phyloP scores from a whole-genome alignment of 768 basidiomycete species.

The Trichaptum fuscoviolaceum region DNA sequence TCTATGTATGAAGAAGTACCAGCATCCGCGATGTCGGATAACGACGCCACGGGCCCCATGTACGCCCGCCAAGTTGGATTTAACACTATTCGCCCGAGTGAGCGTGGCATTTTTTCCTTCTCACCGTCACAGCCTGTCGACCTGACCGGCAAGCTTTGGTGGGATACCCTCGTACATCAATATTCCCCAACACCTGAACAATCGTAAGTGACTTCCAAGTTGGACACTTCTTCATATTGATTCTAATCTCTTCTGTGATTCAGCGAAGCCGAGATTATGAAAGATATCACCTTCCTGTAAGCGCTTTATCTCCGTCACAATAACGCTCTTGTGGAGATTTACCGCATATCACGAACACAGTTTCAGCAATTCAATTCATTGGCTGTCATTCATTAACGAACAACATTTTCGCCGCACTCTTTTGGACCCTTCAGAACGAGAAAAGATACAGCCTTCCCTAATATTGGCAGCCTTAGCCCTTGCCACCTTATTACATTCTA shows the following conservation, averaged over 20 bases:
- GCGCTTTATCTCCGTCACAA: constrained; percentile 16
- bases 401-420: constrained; percentile 49
- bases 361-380: constrained; percentile 57
- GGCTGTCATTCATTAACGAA: constrained; percentile 65
- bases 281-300: constrained; percentile 50
- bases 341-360: constrained; percentile 31
- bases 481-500: constrained; percentile 67
- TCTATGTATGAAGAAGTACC: constrained; percentile 3
- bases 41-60: not conserved
- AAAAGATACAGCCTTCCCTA: constrained; percentile 63
- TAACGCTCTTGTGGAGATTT: constrained; percentile 8
- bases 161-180: constrained; percentile 41
- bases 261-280: constrained; percentile 41
- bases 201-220: constrained; percentile 29
- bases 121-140: constrained; percentile 1
- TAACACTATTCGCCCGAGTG: not conserved
- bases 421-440: constrained; percentile 44
- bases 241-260: not conserved
- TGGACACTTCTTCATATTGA: not conserved
- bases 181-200: constrained; percentile 37
- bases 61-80: not conserved
- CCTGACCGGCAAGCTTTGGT: constrained; percentile 33
- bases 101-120: constrained; percentile 1
- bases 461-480: constrained; percentile 65
- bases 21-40: constrained; percentile 3